Conservation (phyloP, 768 basidiomycete species). For the Hygrocybe coccinea region DNA sequence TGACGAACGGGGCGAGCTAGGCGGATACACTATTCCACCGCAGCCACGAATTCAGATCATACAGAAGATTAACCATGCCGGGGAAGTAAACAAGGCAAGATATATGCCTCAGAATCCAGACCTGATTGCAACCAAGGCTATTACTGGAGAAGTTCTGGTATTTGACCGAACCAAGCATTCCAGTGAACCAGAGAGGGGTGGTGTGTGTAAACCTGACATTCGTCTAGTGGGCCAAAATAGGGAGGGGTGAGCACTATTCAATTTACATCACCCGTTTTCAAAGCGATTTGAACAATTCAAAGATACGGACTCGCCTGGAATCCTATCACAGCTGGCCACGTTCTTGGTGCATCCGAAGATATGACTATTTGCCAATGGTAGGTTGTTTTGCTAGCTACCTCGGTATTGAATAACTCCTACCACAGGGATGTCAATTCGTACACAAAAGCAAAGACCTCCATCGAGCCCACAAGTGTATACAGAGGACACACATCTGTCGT, state of each 20-base stretch:
- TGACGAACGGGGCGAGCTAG: conserved; percentile 90
- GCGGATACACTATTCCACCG: conserved; percentile 83
- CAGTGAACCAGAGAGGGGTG: conserved; percentile 83
- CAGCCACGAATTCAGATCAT: conserved; percentile 83
- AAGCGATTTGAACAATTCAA: conserved; percentile 10
- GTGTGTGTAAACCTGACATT: conserved; percentile 86
- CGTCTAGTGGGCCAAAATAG: conserved; percentile 82
- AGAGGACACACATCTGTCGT: conserved; percentile 89
- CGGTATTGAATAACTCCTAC: conserved; percentile 3
- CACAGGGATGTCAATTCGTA: conserved; percentile 90
- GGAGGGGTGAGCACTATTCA: conserved; percentile 68
- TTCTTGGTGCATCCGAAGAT: conserved; percentile 92
- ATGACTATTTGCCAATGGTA: conserved; percentile 94
- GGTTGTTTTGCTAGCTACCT: conserved; percentile 16
- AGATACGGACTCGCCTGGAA: conserved; percentile 96
- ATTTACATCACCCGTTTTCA: neutral
- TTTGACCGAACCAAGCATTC: conserved; percentile 98
- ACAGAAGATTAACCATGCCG: conserved; percentile 91
- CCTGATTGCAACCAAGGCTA: conserved; percentile 91
- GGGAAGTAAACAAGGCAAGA: conserved; percentile 94
- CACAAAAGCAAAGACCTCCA: conserved; percentile 64
- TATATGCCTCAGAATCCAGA: conserved; percentile 99
- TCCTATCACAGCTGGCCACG: conserved; percentile 72
- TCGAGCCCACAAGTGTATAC: conserved; percentile 84
- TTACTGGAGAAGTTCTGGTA: conserved; percentile 85